A percentile compares a stretch with the other conserved stretches of the same genome.
These are phyloP conservation scores for Aspergillus japonicus DNA, from an alignment of 2,329 filamentous ascomycete genomes.

Conservation along the genomic window DNA sequence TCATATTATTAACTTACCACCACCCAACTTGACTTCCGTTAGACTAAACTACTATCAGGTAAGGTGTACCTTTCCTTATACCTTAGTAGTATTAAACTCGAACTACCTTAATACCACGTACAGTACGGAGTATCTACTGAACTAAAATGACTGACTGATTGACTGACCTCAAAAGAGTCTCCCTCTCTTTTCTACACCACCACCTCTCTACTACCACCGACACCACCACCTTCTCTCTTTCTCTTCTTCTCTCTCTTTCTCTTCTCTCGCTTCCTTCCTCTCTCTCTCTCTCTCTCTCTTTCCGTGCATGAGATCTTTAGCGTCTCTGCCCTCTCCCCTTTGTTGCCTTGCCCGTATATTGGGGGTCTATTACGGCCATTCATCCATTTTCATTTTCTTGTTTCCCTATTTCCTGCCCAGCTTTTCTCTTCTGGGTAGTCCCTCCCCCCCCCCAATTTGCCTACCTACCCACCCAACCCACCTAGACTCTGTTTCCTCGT, in stretches of 20 bases:
- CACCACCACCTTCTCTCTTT: background rate
- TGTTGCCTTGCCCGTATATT: slow-evolving; percentile 13
- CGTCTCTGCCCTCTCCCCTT: slow-evolving; percentile 10
- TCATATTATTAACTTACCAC: background rate
- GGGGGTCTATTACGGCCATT: slow-evolving; percentile 6
- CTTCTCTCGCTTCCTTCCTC: background rate
- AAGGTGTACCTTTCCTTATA: background rate
- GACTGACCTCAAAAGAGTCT: background rate
- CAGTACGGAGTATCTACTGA: background rate
- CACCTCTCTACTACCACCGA: background rate
- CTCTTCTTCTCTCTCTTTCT: background rate
- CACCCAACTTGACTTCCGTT: slow-evolving; percentile 1
- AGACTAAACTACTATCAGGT: background rate
- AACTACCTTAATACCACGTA: background rate
- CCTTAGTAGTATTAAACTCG: too few relatives aligned
- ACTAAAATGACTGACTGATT: background rate
- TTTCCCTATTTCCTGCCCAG: background rate
- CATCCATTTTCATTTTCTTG: background rate
- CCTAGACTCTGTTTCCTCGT: slow-evolving; percentile 7
- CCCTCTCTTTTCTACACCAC: background rate
- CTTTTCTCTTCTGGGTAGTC: slow-evolving; percentile 3
- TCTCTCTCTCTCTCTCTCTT: background rate
- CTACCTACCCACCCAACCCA: background rate
- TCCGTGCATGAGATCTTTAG: slow-evolving; percentile 7
- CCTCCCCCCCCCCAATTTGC: background rate